Conservation (phyloP, 23 red algal genomes). For the Gracilariopsis chorda region DNA sequence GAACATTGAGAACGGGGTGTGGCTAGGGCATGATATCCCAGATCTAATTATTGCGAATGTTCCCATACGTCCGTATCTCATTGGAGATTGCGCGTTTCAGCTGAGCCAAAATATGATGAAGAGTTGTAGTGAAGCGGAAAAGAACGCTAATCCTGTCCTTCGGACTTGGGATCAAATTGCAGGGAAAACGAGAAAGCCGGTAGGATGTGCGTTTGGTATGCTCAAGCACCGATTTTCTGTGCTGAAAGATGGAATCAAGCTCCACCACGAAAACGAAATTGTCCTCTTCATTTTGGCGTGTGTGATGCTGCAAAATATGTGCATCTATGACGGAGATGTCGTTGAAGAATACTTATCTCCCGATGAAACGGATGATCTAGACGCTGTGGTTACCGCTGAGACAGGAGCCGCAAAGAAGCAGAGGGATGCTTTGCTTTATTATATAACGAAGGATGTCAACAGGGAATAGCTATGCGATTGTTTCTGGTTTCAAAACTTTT, state of each 20-base stretch:
- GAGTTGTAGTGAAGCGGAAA: not conserved
- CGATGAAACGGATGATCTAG: not conserved
- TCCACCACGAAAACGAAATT: slow-evolving; percentile 15
- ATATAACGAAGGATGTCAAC: not conserved
- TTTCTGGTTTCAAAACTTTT: no score
- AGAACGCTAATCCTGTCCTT: not conserved
- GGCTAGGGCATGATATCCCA: slow-evolving; percentile 1
- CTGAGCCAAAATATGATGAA: slow-evolving; percentile 15
- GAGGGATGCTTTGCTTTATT: slow-evolving; percentile 15
- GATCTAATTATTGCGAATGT: not conserved
- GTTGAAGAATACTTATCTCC: no score
- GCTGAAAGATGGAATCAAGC: not conserved
- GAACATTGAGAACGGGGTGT: not conserved
- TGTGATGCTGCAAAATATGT: no score
- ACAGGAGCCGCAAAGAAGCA: not conserved
- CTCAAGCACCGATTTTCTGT: not conserved
- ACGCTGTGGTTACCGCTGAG: not conserved
- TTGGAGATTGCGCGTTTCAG: slow-evolving; percentile 18
- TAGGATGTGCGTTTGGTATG: slow-evolving; percentile 33
- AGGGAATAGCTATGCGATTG: not conserved
- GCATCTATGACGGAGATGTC: no score
- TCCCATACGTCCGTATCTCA: not conserved
- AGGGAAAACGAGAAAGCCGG: not conserved
- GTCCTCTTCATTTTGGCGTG: no score
- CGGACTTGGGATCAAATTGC: not conserved